phyloP scores from a whole-genome alignment of 1,284 basidiomycete genomes.

The Leccinum griseonigrum region DNA sequence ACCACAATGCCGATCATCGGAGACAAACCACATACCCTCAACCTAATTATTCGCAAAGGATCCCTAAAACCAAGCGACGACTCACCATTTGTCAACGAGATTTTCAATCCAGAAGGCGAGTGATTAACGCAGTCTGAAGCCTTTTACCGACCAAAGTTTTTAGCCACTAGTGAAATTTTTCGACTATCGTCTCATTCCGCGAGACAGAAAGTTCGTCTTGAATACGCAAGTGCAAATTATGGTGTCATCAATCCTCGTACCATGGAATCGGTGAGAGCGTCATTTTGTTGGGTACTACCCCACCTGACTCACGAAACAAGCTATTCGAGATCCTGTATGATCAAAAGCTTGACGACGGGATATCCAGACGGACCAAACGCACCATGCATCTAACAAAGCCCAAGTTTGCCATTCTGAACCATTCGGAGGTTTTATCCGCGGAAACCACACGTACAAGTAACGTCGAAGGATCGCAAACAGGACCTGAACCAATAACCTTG shows the following conservation, averaged over 20 bases:
- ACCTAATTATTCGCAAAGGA: slow-evolving; percentile 55
- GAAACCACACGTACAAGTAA: slow-evolving; percentile 12
- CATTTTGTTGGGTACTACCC: not conserved
- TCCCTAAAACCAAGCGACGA: slow-evolving; percentile 57
- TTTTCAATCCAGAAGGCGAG: slow-evolving; percentile 54
- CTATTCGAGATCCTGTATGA: slow-evolving; percentile 55
- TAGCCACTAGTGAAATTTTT: slow-evolving; percentile 44
- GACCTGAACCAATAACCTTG: slow-evolving; percentile 31
- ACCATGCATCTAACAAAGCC: slow-evolving; percentile 20
- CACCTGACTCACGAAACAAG: slow-evolving; percentile 25
- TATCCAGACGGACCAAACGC: slow-evolving; percentile 35
- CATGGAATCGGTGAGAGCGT: slow-evolving; percentile 39
- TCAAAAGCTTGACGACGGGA: slow-evolving; percentile 48
- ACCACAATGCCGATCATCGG: slow-evolving; percentile 26
- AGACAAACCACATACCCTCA: slow-evolving; percentile 39
- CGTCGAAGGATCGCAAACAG: slow-evolving; percentile 6
- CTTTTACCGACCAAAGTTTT: slow-evolving; percentile 3
- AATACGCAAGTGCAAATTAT: slow-evolving; percentile 56
- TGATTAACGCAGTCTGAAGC: not conserved
- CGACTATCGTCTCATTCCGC: slow-evolving; percentile 36
- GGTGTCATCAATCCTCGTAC: slow-evolving; percentile 53
- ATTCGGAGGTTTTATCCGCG: slow-evolving; percentile 41
- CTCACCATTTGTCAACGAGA: slow-evolving; percentile 57
- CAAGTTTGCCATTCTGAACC: slow-evolving; percentile 39
- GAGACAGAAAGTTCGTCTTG: slow-evolving; percentile 38